Evolutionary conservation across 1,284 basidiomycete genomes (phyloP), one percentile per base, ranked within the genome.

Genomic region (Lentinula novae-zelandiae): DNA sequence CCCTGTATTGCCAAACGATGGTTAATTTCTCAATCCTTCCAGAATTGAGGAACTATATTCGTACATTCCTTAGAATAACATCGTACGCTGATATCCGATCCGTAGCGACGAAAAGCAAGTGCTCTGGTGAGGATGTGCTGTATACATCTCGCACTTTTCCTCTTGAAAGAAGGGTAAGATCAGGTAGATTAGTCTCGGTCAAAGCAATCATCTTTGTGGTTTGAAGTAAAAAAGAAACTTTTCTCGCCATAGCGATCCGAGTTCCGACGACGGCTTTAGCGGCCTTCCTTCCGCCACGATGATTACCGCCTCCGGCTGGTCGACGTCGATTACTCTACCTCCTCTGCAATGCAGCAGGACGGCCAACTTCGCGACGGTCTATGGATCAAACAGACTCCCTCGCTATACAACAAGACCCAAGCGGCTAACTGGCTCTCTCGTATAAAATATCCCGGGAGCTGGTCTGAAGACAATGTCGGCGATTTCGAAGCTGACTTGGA

Each of bases 71-170:
- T 69, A 98, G 83, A 71, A 97, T 90, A 64, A 98, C 92, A 80
- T 99, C 96, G 76, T 95, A 99, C 0, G 96, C 96, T 20, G 93
- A 96, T 71, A 98, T 97, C 64, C 97, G 83, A 77, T 99, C 97
- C 13, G 93, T 92, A 5, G 96, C 95, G 58, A 99, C 90, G 74
- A 99, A 98, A 60, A 99, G 83, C 33, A 98, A 82, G 66, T 86
- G 82, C 61, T 89, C 76, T 64, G 82, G 75, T 65, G 85, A 78
- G 65, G 92, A 84, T 10, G 83, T 87, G 52, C 82, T 76, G 74
- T 97, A 98, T 68, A 97, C 89, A 75, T 98, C 95, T 63, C 95
- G 86, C 36, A 98, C 95, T 82, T 98, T 98, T 62, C 95, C 95
- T 72, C 83, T 86, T 5, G 92, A 93, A 39, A 97, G 65, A 2